A percentile compares a stretch with the other conserved stretches of the same genome.
Evolutionary conservation across 2,329 filamentous ascomycete genomes (phyloP).

Genomic region (Curvularia spicifera): DNA sequence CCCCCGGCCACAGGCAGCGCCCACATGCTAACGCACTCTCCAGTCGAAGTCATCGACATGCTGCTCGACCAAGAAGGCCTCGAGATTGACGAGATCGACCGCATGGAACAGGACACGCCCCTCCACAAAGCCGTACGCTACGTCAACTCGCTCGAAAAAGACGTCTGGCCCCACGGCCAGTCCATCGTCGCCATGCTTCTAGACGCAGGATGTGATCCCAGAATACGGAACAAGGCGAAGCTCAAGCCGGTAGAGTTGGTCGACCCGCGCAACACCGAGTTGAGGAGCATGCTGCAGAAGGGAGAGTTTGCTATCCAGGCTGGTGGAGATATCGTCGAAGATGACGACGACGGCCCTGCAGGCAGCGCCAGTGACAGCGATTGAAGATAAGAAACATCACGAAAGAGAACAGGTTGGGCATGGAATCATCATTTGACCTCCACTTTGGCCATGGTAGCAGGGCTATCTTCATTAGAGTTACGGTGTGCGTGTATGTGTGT

Average conservation of each 20-base stretch:
- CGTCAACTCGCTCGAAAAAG: constrained; percentile 70
- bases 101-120: constrained; percentile 75
- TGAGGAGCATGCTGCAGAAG: constrained; percentile 69
- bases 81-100: constrained; percentile 80
- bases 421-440: constrained; percentile 3
- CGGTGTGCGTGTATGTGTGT: constrained; percentile 9
- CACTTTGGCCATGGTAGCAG: constrained; percentile 2
- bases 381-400: constrained; percentile 18
- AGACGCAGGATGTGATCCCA: constrained; percentile 74
- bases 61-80: constrained; percentile 84
- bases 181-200: constrained; percentile 79
- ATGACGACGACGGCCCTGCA: constrained; percentile 56
- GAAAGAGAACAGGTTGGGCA: constrained; percentile 1
- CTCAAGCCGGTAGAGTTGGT: constrained; percentile 74
- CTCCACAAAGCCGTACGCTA: constrained; percentile 80
- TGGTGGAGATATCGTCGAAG: constrained; percentile 57
- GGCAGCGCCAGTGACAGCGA: constrained; percentile 59
- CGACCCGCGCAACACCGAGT: constrained; percentile 70
- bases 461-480: constrained; percentile 12
- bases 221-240: constrained; percentile 73
- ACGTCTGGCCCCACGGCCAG: constrained; percentile 70
- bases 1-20: not conserved
- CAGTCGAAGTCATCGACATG: constrained; percentile 80
- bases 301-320: constrained; percentile 69
- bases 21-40: constrained; percentile 12